Evolutionary conservation across 106 monocot genomes (phyloP), one percentile per base, ranked within the genome.

Genomic region (Triglochin maritima): DNA sequence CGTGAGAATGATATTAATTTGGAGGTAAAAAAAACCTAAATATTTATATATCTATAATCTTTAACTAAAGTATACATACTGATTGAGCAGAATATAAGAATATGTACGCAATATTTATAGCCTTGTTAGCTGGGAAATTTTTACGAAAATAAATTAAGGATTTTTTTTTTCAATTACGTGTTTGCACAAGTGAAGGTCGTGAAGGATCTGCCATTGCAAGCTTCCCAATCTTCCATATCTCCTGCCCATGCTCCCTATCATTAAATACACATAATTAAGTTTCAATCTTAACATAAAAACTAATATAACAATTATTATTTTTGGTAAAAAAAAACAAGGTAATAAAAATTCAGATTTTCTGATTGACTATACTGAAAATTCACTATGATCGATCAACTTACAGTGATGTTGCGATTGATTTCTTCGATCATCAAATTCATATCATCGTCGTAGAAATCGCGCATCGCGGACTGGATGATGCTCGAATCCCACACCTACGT

Each of bases 401-500:
- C 87, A 10, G 82, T 82, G 9, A 89, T 83, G 11, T 89, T 85
- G 67, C 44, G 61, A 13, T 59, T 49, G 9, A 89, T 80, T 56
- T 59, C 70, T 59, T 85, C 61, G 16, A 81, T 61, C 89, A 89
- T 89, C 17, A 67, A 41, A 49, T 64, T 64, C 11, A 76, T 7
- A 65, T 89, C 78, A 15, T 76, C 52, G 47, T 71, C 44, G 50
- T 83, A 89, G 58, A 74, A 85, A 49, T 83, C 80, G 4, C 70
- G 69, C 82, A 84, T 79, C 3, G 82, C 83, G 3, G 82, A 83
- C 42, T 89, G 76, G 1, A 89, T 81, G 44, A 89, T 81, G 13
- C 55, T 65, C 10, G 59, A 56, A 72, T 89, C 89, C 89, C 89
- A 89, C 45, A 85, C 79, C 89, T 89, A 12, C 44, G 44, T 49